Percentiles rank a stretch among this genome's conserved stretches.
Conservation (phyloP, 1,284 basidiomycete genomes). For the Veloboletus limbatus region DNA sequence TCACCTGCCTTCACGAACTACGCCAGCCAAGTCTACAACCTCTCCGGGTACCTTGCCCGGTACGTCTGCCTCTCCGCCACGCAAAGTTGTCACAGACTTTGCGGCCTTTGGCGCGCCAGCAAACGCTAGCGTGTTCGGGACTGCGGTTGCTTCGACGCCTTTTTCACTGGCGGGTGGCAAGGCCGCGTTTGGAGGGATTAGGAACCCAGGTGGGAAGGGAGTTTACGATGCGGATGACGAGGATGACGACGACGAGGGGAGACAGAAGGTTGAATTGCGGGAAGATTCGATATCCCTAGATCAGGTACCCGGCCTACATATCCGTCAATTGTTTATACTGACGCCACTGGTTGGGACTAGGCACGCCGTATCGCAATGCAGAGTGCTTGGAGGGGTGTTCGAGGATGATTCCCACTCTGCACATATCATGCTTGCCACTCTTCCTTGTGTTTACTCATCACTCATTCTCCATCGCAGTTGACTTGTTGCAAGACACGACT, state of each 20-base stretch:
- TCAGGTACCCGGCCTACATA: constrained; percentile 54
- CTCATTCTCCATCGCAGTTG: constrained; percentile 7
- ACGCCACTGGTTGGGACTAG: constrained; percentile 38
- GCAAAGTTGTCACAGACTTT: constrained; percentile 86
- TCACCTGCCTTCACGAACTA: constrained; percentile 51
- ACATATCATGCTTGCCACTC: constrained; percentile 1
- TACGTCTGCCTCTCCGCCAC: constrained; percentile 60
- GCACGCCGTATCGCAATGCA: constrained; percentile 71
- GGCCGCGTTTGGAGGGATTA: constrained; percentile 75
- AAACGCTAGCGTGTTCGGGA: constrained; percentile 73
- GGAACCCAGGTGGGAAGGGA: constrained; percentile 41
- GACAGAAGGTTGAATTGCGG: constrained; percentile 68
- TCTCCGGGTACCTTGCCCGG: constrained; percentile 34
- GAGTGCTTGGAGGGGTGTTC: constrained; percentile 65
- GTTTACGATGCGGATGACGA: constrained; percentile 60
- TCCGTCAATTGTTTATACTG: constrained; percentile 1
- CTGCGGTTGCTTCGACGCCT: constrained; percentile 72
- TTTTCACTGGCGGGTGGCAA: constrained; percentile 78
- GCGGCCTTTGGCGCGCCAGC: constrained; percentile 83
- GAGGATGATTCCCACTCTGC: constrained; percentile 35
- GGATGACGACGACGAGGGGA: constrained; percentile 62
- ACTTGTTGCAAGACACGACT: constrained; percentile 9
- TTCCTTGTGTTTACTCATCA: constrained; percentile 5
- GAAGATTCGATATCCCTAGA: constrained; percentile 85
- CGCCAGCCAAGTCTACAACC: constrained; percentile 36